Evolutionary conservation across 1,139 yeast genomes (phyloP), one percentile per base, ranked within the genome.

Genomic region (Kluyveromyces sp.): DNA sequence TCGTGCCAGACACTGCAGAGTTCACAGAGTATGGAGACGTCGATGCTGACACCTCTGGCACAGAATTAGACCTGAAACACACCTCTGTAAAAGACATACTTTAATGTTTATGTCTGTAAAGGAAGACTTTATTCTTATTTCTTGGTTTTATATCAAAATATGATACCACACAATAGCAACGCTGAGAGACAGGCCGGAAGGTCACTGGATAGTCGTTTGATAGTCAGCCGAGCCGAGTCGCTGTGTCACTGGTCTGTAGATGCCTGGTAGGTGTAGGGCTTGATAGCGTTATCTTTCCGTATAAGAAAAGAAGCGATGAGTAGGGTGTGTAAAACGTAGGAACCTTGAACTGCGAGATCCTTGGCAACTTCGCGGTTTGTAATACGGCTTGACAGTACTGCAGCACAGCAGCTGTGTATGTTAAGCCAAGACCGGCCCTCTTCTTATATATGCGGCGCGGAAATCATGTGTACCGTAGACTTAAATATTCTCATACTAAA

Each of bases 31-130:
- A 22, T 9, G 26, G 26, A 6, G 26, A 22, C 26, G 26, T 22
- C n/a, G 25, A 15, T 6, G 15, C n/a, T 3, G 36, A 16, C 18
- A 20, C 29, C 3, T 38, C 41, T 19, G 41, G 20, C n/a, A 30
- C 41, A 13, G 41, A 30, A 7, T 20, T 31, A 6, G 41, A 38
- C 13, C 41, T 15, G n/a, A 38, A 26, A 3, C 35, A 20, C 34
- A 19, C 20, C 4, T 25, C 34, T 18, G 35, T 9, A 6, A 6
- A 22, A 22, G 26, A 22, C 26, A 22, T 22, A 6, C 26, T 22
- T 22, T n/a, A n/a, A 9, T 22, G 26, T 22, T 22, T 22, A 22
- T 22, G 20, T 15, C 12, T 32, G 35, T n/a, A 30, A 17, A 13
- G 17, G 7, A 32, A 32, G 35, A 9, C 11, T 11, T 32, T 32